Base-by-base conservation (phyloP, 2,329 filamentous ascomycete species). In the Cordyceps fumosorosea region DNA sequence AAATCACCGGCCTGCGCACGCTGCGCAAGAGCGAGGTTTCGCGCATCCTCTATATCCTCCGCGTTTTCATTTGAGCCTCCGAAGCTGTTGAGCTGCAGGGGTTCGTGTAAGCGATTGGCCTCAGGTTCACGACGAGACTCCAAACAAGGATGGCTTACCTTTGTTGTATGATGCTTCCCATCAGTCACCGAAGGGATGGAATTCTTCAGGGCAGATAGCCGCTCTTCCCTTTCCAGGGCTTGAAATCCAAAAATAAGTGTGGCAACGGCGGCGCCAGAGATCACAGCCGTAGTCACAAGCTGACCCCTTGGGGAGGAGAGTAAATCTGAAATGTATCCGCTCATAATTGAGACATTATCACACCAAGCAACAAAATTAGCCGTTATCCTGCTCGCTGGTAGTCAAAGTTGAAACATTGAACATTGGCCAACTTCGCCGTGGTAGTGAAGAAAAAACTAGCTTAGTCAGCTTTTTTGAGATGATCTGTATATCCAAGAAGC, bases 211-310 rank as follows among this genome's bases (percentile, higher is more conserved):
- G 81, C 75, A 47, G 79, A 76, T 5, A 88, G 71, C 37, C 81
- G 79, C 66, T 81, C 80, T 64, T 82, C 77, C 34, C 82, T 73
- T 64, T 82, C 79, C n/a, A 87, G 72, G 45, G 78, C 79, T 71
- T 89, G 86, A 67, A 85, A 87, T 22, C 84, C 83, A 16, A 89
- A 74, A 37, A 89, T 78, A 8, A 84, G 76, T n/a, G 79, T 79
- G 2, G 85, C 85, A 29, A 83, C 85, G 0, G 85, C 77, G 10
- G 80, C 81, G 20, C 85, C 86, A 0, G 85, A 88, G 16, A 84
- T 75, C 24, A 90, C 78, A 2, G 90, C 90, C 0, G 90, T 91
- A 3, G 87, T 84, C 20, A 86, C 82, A 42, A 95, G 78, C 72
- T 92, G 90, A 48, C 81, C 71, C 29, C 78, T 78, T 40, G 79